phyloP scores from a whole-genome alignment of 2,329 filamentous ascomycete genomes.

The Calonectria pseudoturangicola region DNA sequence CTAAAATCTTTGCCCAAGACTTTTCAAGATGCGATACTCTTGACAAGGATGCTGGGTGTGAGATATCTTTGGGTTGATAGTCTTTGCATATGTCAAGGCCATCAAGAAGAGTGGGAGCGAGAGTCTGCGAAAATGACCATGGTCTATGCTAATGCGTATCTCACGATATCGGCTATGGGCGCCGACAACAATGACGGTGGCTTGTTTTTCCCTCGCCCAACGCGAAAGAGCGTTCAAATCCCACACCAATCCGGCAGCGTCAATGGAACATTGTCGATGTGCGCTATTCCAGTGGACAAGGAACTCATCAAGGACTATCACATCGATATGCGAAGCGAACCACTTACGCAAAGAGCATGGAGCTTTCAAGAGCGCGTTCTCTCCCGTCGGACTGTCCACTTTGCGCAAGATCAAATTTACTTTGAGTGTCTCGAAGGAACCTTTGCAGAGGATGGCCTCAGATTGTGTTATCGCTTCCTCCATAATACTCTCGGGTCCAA shows the following conservation, averaged over 20 bases:
- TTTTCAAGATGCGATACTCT: constrained; percentile 32
- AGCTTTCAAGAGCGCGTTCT: constrained; percentile 49
- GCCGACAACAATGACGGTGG: constrained; percentile 9
- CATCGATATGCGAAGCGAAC: constrained; percentile 29
- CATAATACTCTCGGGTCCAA: not conserved
- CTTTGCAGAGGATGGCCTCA: constrained; percentile 17
- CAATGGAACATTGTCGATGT: not conserved
- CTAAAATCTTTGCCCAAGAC: constrained; percentile 20
- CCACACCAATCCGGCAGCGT: not conserved
- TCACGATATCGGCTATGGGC: constrained; percentile 28
- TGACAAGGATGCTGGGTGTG: constrained; percentile 26
- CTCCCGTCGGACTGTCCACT: constrained; percentile 45
- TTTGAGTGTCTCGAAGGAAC: constrained; percentile 43
- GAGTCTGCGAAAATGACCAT: constrained; percentile 29
- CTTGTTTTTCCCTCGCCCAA: constrained; percentile 15
- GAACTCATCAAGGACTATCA: constrained; percentile 30
- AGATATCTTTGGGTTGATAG: constrained; percentile 37
- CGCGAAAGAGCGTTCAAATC: not conserved
- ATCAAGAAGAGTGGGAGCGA: constrained; percentile 27
- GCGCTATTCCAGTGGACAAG: constrained; percentile 22
- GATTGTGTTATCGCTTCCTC: not conserved
- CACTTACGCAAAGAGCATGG: constrained; percentile 44
- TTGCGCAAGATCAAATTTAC: constrained; percentile 40
- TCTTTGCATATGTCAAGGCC: constrained; percentile 39
- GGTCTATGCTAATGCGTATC: constrained; percentile 33